Percentiles rank a stretch among this genome's conserved stretches.
These are phyloP conservation scores for Byssoonygena ceratinophila DNA, from an alignment of 2,329 filamentous ascomycete genomes.

Conservation along the genomic window DNA sequence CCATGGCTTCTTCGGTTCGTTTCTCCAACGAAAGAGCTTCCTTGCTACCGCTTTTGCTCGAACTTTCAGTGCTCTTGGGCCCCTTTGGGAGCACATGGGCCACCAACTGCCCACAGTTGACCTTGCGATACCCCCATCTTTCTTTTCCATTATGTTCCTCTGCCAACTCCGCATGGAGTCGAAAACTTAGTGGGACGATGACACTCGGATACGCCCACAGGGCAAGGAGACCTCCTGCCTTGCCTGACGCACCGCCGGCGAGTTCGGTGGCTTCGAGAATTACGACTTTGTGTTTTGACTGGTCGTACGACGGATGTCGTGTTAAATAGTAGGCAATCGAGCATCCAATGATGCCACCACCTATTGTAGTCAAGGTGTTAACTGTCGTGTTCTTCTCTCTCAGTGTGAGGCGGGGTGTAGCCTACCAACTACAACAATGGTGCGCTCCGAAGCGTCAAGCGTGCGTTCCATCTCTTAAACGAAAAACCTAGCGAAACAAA, in stretches of 20 bases:
- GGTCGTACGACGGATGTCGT: conserved; percentile 70
- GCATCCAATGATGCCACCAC: conserved; percentile 85
- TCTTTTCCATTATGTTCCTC: conserved; percentile 66
- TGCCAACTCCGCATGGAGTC: conserved; percentile 73
- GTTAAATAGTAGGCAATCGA: conserved; percentile 88
- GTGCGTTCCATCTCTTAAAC: background rate
- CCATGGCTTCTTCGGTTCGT: conserved; percentile 41
- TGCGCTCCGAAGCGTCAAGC: too few relatives aligned
- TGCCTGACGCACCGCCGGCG: conserved; percentile 86
- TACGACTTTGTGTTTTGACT: conserved; percentile 63
- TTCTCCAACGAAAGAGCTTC: conserved; percentile 18
- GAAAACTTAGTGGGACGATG: conserved; percentile 77
- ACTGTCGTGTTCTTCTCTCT: background rate
- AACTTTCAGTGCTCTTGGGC: conserved; percentile 22
- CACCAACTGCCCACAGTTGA: conserved; percentile 61
- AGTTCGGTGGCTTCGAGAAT: conserved; percentile 77
- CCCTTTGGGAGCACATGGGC: conserved; percentile 32
- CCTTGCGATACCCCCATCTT: conserved; percentile 74
- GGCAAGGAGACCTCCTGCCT: conserved; percentile 81
- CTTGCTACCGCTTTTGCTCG: conserved; percentile 23
- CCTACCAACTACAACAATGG: conserved; percentile 35
- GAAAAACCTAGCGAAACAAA: too few relatives aligned
- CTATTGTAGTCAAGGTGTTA: conserved; percentile 35
- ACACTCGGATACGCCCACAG: conserved; percentile 81
- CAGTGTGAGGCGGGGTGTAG: background rate